phyloP scores from a whole-genome alignment of 106 monocot genomes.

The Alisma plantagoaquatica region DNA sequence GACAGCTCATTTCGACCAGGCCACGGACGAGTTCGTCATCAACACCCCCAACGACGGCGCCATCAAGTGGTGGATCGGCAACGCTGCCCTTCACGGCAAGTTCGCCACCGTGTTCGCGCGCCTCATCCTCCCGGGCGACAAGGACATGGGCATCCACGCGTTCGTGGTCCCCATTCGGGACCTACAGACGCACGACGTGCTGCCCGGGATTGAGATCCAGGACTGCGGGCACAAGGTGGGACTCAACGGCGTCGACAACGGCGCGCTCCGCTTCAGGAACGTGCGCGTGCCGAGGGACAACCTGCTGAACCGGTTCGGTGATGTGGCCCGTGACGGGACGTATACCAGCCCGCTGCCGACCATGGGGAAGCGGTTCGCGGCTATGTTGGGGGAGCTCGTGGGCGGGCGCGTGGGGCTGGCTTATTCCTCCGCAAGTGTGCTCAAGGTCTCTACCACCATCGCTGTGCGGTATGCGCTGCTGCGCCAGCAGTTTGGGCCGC shows the following conservation, averaged over 20 bases:
- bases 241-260: slow-evolving; percentile 95
- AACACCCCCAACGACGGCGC: slow-evolving; percentile 94
- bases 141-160: slow-evolving; percentile 90
- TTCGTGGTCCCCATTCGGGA: slow-evolving; percentile 94
- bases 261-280: slow-evolving; percentile 60
- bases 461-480: slow-evolving; percentile 82
- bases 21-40: slow-evolving; percentile 84
- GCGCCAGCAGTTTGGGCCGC: slow-evolving; percentile 92
- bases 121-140: slow-evolving; percentile 56
- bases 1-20: slow-evolving; percentile 84
- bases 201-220: slow-evolving; percentile 87
- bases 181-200: slow-evolving; percentile 47
- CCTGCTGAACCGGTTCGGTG: slow-evolving; percentile 84
- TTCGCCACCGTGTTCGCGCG: slow-evolving; percentile 89
- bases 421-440: slow-evolving; percentile 61
- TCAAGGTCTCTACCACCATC: slow-evolving; percentile 74
- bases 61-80: slow-evolving; percentile 99
- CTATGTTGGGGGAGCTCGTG: slow-evolving; percentile 79
- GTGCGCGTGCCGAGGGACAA: slow-evolving; percentile 88
- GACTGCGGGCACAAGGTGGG: slow-evolving; percentile 96
- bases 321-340: slow-evolving; percentile 73
- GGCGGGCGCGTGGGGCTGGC: slow-evolving; percentile 87
- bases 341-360: slow-evolving; percentile 69
- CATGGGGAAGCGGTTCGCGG: slow-evolving; percentile 82
- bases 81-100: slow-evolving; percentile 91